Base-by-base conservation (phyloP, 306 rosid species). In the Styphnolobium japonicum region DNA sequence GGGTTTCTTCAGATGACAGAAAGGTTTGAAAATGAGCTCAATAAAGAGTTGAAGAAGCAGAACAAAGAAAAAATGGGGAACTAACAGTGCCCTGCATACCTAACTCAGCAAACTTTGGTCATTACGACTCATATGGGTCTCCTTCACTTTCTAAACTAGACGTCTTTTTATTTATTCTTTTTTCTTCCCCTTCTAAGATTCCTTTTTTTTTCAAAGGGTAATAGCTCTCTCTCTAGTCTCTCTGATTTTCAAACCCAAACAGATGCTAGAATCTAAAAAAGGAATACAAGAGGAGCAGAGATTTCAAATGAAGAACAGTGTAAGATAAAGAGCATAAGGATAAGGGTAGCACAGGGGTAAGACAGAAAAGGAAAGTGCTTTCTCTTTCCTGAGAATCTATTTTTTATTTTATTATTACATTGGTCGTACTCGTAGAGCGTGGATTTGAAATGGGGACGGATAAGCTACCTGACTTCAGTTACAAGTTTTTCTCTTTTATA, bases 21-120 rank as follows among this genome's bases (percentile, higher is more conserved):
- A 53, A 76, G 39, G 45, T n/a, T 53, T 80, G 80, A 53, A 80
- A 64, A 52, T 19, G 7, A 40, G 34, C 52, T n/a, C 15, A n/a
- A 2, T n/a, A 43, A 29, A 18, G 61, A 51, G 62, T 55, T 27
- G 76, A 81, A 70, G 42, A 56, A 74, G 45, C 43, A 46, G 40
- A 56, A 64, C 19, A n/a, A 49, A 81, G 15, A 29, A 14, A 10
- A 18, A 27, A 23, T 7, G 56, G 34, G 46, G 66, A 23, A 76
- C 78, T 4, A 56, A 42, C 39, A 16, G 73, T 67, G 55, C 49
- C 39, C 70, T 22, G 16, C 62, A n/a, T n/a, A 82, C 80, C 86
- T 49, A 78, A 81, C 87, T 37, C 43, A 36, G 62, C 33, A 33
- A 71, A 12, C 2, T 79, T 75, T 75, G 73, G 74, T 31, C 84